Evolutionary conservation across 768 basidiomycete species (phyloP).

Genomic region (Lentinus tigrinus): DNA sequence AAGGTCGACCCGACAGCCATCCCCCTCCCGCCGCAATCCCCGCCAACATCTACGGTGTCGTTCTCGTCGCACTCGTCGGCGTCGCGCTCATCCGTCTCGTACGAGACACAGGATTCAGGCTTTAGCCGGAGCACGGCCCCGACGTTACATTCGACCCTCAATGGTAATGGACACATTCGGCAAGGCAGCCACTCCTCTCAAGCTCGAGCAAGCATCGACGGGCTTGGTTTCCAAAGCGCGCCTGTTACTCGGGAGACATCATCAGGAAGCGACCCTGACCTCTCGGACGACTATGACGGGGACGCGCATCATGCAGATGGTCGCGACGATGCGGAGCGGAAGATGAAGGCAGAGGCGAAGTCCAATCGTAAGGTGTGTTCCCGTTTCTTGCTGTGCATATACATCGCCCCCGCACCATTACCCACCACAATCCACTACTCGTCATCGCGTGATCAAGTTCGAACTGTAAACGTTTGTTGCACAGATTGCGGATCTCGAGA

Average conservation of each 20-base stretch:
- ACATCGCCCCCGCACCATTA: background rate
- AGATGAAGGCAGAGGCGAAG: conserved; percentile 72
- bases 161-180: conserved; percentile 17
- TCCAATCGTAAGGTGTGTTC: conserved; percentile 77
- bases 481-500: conserved; percentile 91
- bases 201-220: conserved; percentile 21
- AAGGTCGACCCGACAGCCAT: conserved; percentile 56
- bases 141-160: conserved; percentile 44
- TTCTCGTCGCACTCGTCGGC: conserved; percentile 76
- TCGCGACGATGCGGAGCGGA: conserved; percentile 40
- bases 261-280: conserved; percentile 11
- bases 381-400: background rate
- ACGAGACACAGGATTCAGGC: conserved; percentile 36
- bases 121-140: conserved; percentile 37
- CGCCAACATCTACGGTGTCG: conserved; percentile 68
- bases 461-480: background rate
- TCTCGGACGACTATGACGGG: conserved; percentile 15
- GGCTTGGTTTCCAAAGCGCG: conserved; percentile 13
- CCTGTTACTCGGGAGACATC: conserved; percentile 7
- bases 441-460: background rate
- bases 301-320: conserved; percentile 2
- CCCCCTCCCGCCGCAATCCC: conserved; percentile 69
- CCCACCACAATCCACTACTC: background rate
- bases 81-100: conserved; percentile 51
- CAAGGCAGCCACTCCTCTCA: conserved; percentile 31